phyloP scores from a whole-genome alignment of 2,329 filamentous ascomycete species.

The Lasiodiplodia sp. region DNA sequence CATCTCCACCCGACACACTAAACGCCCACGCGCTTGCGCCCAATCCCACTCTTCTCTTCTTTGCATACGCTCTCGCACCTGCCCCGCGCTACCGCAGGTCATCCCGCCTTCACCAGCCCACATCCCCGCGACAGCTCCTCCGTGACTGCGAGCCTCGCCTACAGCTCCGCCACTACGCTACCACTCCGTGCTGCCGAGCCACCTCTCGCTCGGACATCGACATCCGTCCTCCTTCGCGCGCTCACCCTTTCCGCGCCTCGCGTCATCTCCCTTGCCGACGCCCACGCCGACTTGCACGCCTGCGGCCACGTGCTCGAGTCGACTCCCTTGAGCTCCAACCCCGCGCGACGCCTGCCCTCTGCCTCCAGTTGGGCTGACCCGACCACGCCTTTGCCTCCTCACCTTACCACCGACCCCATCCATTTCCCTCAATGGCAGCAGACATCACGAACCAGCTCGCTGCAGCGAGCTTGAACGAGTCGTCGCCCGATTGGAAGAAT shows the following conservation, averaged over 20 bases:
- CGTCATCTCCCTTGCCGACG: conserved; percentile 19
- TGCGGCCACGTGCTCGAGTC: conserved; percentile 13
- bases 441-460: conserved; percentile 65
- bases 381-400: conserved; percentile 9
- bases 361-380: conserved; percentile 6
- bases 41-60: conserved; percentile 20
- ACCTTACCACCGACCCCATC: neutral
- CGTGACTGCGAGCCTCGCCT: conserved; percentile 2
- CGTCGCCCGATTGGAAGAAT: conserved; percentile 75
- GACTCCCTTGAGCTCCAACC: conserved; percentile 23
- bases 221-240: neutral
- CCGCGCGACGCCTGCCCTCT: conserved; percentile 11
- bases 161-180: conserved; percentile 19
- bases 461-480: conserved; percentile 59
- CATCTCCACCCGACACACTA: neutral
- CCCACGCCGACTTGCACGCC: conserved; percentile 23
- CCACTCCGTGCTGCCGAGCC: conserved; percentile 5
- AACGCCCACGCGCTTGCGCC: conserved; percentile 18
- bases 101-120: neutral
- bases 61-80: conserved; percentile 11
- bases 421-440: conserved; percentile 49
- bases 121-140: conserved; percentile 12
- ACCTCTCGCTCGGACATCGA: neutral
- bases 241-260: neutral
- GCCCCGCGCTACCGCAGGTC: conserved; percentile 21